Evolutionary conservation across 768 basidiomycete genomes (phyloP).

Genomic region (Gymnopilus junonius): DNA sequence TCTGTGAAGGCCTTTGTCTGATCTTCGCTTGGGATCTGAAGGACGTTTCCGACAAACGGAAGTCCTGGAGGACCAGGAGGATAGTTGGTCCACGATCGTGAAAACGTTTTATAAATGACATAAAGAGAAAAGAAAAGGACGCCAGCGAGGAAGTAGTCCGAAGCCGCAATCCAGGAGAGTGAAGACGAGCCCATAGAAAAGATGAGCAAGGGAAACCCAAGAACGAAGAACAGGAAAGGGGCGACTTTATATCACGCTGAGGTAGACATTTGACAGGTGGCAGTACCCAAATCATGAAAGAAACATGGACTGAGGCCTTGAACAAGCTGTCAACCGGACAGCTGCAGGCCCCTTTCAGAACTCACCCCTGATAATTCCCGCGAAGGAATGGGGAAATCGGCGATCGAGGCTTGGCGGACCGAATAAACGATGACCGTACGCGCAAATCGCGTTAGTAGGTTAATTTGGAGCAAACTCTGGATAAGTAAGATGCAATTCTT

Average conservation of each 20-base stretch:
- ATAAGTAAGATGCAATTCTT: neutral
- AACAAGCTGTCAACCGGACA: conserved; percentile 20
- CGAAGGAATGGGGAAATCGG: conserved; percentile 13
- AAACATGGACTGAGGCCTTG: conserved; percentile 17
- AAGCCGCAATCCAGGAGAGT: conserved; percentile 18
- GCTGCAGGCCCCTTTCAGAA: conserved; percentile 17
- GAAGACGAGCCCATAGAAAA: conserved; percentile 23
- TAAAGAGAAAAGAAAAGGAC: conserved; percentile 19
- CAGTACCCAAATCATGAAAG: conserved; percentile 28
- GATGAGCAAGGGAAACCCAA: conserved; percentile 19
- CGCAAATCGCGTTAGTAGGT: neutral
- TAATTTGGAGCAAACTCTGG: neutral
- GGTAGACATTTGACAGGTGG: conserved; percentile 33
- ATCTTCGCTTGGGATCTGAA: conserved; percentile 45
- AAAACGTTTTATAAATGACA: conserved; percentile 28
- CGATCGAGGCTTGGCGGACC: conserved; percentile 14
- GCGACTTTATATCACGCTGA: conserved; percentile 26
- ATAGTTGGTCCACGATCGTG: conserved; percentile 29
- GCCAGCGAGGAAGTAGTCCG: conserved; percentile 16
- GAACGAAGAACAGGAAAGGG: conserved; percentile 14
- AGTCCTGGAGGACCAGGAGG: conserved; percentile 53
- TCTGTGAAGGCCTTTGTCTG: conserved; percentile 44
- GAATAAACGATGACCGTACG: conserved; percentile 5
- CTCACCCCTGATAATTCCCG: conserved; percentile 22
- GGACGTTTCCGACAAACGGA: conserved; percentile 52